Conservation (phyloP, 345 rosid species). For the Limnanthes douglasii region DNA sequence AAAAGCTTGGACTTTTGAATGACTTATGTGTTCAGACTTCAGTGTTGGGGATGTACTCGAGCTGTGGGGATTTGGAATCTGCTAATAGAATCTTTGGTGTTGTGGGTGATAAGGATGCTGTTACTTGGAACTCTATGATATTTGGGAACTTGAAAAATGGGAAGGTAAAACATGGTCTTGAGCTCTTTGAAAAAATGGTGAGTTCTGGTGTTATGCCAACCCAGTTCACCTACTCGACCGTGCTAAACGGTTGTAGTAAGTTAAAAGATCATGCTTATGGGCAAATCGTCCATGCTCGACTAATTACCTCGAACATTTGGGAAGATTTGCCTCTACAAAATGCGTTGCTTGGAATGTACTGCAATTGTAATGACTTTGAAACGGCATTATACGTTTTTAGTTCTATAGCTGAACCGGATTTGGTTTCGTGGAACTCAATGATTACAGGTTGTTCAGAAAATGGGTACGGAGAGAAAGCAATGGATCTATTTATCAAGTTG, state of each 20-base stretch:
- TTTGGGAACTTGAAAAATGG: conserved; percentile 53
- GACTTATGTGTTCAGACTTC: conserved; percentile 58
- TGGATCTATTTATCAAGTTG: conserved; percentile 33
- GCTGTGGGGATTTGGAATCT: conserved; percentile 49
- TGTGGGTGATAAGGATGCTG: conserved; percentile 38
- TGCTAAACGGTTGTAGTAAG: conserved; percentile 53
- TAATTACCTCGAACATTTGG: conserved; percentile 27
- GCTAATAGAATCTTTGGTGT: conserved; percentile 29
- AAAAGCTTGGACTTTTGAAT: conserved; percentile 29
- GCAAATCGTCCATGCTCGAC: conserved; percentile 33
- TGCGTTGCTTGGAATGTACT: conserved; percentile 80
- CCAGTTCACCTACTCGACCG: conserved; percentile 54
- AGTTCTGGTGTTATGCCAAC: conserved; percentile 36
- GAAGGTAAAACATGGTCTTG: conserved; percentile 26
- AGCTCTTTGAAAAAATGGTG: conserved; percentile 33
- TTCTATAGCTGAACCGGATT: conserved; percentile 26
- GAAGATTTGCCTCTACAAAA: conserved; percentile 56
- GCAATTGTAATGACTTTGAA: conserved; percentile 35
- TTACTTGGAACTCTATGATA: conserved; percentile 71
- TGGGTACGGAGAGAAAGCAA: conserved; percentile 38
- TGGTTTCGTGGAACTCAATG: conserved; percentile 83
- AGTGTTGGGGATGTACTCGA: conserved; percentile 56
- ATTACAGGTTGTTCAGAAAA: conserved; percentile 53
- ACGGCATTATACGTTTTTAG: conserved; percentile 30
- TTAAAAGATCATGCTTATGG: conserved; percentile 30